Evolutionary conservation across 2,329 filamentous ascomycete genomes (phyloP), one percentile per base, ranked within the genome.

Genomic region (Aspergillus caelatus): DNA sequence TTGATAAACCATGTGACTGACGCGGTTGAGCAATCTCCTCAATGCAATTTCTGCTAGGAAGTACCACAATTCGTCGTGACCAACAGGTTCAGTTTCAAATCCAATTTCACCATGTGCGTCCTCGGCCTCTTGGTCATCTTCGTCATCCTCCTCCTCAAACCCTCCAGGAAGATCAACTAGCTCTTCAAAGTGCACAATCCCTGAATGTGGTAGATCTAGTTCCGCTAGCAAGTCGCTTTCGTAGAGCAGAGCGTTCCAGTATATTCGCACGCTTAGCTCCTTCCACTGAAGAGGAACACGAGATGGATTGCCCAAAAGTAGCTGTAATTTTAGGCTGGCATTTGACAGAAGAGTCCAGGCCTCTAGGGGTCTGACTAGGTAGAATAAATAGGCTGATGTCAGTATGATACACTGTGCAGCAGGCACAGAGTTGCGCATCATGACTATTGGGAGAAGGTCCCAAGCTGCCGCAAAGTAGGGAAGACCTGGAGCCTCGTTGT

Each of bases 21-120:
- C 90, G 63, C 91, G 85, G 75, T 93, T 93, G 68, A 94, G 84
- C 4, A 95, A 85, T 61, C 92, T 84, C 53, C 91, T 86, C 14
- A 95, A 81, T 5, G 91, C 91, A 66, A 95, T 94, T 72, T 94
- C 91, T 43, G 92, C 91, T 34, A 94, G 81, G 70, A 94, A 94
- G 73, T 95, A 95, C 91, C 92, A 94, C 16, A 94, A 81, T 63
- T 94, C 91, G 70, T 94, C 92, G 56, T 88, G 86, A 14, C 90
- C 91, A 9, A 88, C 86, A 8, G 85, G 81, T 67, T 86, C 85
- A 67, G 89, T 86, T 28, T 26, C 57, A 14, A 41, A 19, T 21
- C 60, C 58, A 19, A 54, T 39, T 11, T 64, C 50, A 21, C 62
- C 36, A 28, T 36, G 58, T 14, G 63, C 57, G 2, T 64, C 63